Evolutionary conservation across 208 protist genomes (phyloP).

Genomic region (Leishmania turanica): DNA sequence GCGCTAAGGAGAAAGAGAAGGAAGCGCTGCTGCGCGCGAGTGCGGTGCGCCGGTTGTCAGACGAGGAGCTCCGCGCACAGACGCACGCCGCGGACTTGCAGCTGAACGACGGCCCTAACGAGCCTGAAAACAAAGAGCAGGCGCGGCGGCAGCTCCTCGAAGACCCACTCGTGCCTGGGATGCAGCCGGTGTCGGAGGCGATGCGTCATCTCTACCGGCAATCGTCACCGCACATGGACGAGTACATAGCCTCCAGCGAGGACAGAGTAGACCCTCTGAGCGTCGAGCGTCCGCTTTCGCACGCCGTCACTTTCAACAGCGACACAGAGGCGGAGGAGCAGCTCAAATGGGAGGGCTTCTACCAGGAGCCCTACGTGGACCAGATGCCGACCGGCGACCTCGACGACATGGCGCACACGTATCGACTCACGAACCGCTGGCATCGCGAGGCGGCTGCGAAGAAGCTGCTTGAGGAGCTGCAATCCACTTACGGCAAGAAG

Average conservation of each 20-base stretch:
- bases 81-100: conserved; percentile 65
- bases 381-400: conserved; percentile 83
- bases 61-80: conserved; percentile 46
- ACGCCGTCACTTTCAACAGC: conserved; percentile 87
- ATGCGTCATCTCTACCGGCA: conserved; percentile 59
- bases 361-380: conserved; percentile 83
- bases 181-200: conserved; percentile 23
- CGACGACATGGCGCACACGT: conserved; percentile 83
- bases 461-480: conserved; percentile 86
- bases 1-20: conserved; percentile 63
- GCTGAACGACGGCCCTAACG: conserved; percentile 23
- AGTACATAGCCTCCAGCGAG: conserved; percentile 81
- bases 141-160: conserved; percentile 8
- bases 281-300: conserved; percentile 83
- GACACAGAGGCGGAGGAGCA: conserved; percentile 87
- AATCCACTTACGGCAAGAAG: conserved; percentile 80
- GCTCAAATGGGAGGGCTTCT: conserved; percentile 91
- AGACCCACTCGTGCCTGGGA: conserved; percentile 25
- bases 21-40: conserved; percentile 65
- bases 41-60: conserved; percentile 46
- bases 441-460: conserved; percentile 90
- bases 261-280: conserved; percentile 65
- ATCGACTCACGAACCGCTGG: conserved; percentile 86
- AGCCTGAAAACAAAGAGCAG: not conserved
- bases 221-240: conserved; percentile 78